Percentiles rank a stretch among this genome's conserved stretches.
These are phyloP conservation scores for Phaeoacremonium minimum DNA, from an alignment of 2,329 filamentous ascomycete genomes.

Conservation along the genomic window DNA sequence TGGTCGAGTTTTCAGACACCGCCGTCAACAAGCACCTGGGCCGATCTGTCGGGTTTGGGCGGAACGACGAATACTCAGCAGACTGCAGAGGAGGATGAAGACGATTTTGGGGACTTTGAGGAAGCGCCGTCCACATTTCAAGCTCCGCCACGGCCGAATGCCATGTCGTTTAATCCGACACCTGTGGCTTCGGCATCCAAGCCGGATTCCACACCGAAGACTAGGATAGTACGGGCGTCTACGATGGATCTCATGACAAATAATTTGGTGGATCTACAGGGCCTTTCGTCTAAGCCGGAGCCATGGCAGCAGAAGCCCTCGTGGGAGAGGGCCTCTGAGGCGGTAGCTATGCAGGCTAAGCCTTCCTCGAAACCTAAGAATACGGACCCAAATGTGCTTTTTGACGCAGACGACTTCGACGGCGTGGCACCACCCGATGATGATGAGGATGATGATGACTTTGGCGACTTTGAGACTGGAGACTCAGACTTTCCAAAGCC, in stretches of 20 bases:
- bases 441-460: constrained; percentile 50
- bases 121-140: constrained; percentile 34
- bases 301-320: constrained; percentile 12
- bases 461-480: constrained; percentile 56
- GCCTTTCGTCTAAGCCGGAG: constrained; percentile 11
- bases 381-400: constrained; percentile 53
- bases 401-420: constrained; percentile 59
- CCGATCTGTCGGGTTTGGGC: constrained; percentile 13
- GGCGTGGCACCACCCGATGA: constrained; percentile 13
- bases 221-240: constrained; percentile 37
- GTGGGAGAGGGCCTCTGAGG: constrained; percentile 10
- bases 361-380: constrained; percentile 15
- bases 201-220: constrained; percentile 3
- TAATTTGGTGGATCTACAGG: constrained; percentile 37
- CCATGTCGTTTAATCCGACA: too few species aligned
- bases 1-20: constrained; percentile 1
- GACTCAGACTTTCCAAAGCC: constrained; percentile 5
- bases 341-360: too few species aligned
- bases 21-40: constrained; percentile 13
- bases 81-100: constrained; percentile 46
- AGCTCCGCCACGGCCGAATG: constrained; percentile 4
- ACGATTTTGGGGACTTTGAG: constrained; percentile 67
- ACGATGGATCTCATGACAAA: constrained; percentile 52
- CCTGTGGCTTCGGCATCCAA: constrained; percentile 3
- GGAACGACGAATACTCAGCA: constrained; percentile 6